phyloP scores from a whole-genome alignment of 305 asterid genomes.

The Plantago coronopus region DNA sequence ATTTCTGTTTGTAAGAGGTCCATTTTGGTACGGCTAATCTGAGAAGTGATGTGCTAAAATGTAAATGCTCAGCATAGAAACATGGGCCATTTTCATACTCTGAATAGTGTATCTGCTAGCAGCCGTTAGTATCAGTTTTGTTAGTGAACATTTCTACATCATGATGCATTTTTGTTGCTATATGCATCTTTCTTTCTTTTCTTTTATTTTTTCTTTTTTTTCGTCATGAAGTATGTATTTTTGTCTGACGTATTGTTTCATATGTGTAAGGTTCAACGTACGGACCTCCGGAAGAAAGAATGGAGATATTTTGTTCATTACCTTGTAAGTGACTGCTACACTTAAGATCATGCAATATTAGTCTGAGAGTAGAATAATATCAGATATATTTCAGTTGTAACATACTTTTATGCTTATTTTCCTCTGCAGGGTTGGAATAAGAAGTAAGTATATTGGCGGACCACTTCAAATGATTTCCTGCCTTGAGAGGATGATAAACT shows the following conservation, averaged over 20 bases:
- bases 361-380: neutral
- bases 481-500: conserved; percentile 18
- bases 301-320: conserved; percentile 94
- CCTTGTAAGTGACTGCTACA: conserved; percentile 53
- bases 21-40: neutral
- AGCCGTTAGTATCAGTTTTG: conserved; percentile 11
- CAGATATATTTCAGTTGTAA: conserved; percentile 4
- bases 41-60: neutral
- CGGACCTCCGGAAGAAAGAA: conserved; percentile 76
- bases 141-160: conserved; percentile 10
- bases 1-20: neutral
- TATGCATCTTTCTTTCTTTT: neutral
- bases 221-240: conserved; percentile 12
- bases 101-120: conserved; percentile 2
- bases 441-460: conserved; percentile 61
- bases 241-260: conserved; percentile 24
- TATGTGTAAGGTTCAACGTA: conserved; percentile 73
- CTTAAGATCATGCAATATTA: neutral
- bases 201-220: conserved; percentile 5
- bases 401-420: conserved; percentile 21
- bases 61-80: too few species aligned
- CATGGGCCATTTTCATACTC: too few species aligned
- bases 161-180: neutral
- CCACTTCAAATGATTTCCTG: conserved; percentile 21
- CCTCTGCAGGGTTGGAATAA: conserved; percentile 93